Evolutionary conservation across 148 eudicot species (phyloP).

Genomic region (Euryodendron excelsum): DNA sequence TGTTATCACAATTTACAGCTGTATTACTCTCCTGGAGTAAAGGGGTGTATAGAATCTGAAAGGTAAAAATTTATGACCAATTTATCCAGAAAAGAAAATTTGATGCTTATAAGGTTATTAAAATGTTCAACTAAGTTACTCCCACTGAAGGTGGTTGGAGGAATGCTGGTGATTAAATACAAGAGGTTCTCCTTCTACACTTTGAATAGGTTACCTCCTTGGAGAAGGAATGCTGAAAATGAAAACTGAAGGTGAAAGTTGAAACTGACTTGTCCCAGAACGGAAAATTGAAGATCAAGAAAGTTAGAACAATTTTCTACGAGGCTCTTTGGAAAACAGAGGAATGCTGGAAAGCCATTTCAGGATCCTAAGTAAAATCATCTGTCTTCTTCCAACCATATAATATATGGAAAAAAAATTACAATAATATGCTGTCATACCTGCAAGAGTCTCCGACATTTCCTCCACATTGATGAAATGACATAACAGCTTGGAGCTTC

Average conservation of each 20-base stretch:
- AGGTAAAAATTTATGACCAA: neutral
- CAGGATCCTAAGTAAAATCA: neutral
- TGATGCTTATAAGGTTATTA: neutral
- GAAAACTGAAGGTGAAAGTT: neutral
- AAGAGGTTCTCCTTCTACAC: too few species aligned
- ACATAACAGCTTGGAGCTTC: conserved; percentile 96
- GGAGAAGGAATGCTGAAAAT: neutral
- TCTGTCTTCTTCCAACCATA: neutral
- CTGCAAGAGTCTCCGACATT: conserved; percentile 99
- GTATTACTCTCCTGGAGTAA: neutral
- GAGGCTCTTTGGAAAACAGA: neutral
- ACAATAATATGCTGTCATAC: conserved; percentile 30
- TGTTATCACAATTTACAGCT: neutral
- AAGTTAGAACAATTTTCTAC: neutral
- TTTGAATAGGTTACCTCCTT: too few species aligned
- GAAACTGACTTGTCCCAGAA: neutral
- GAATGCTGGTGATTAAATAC: too few species aligned
- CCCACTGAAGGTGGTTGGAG: neutral
- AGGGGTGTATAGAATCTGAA: neutral
- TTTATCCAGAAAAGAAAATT: neutral
- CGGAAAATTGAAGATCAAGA: neutral
- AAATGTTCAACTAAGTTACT: neutral
- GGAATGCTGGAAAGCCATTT: neutral
- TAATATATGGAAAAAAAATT: neutral
- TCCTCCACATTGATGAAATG: conserved; percentile 98